These are phyloP conservation scores for Plasmopara viticola DNA, from an alignment of 352 stramenopile genomes.

Conservation along the genomic window DNA sequence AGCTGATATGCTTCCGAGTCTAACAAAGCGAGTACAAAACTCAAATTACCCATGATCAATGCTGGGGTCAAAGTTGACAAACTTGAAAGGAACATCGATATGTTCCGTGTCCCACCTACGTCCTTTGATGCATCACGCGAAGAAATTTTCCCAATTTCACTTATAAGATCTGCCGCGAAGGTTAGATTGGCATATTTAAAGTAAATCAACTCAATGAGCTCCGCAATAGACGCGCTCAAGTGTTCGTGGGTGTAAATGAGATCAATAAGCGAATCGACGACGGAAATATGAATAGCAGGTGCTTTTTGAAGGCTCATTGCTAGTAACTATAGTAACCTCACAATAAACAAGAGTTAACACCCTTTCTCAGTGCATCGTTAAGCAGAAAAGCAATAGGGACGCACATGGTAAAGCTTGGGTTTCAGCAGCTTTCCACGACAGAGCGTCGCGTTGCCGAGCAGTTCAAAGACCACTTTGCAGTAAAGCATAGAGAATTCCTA, in stretches of 20 bases:
- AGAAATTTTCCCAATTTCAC: constrained; percentile 70
- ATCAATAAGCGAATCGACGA: constrained; percentile 66
- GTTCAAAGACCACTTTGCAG: constrained; percentile 57
- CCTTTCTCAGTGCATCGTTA: not conserved
- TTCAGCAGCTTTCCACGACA: constrained; percentile 59
- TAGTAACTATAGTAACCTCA: constrained; percentile 33
- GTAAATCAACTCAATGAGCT: constrained; percentile 58
- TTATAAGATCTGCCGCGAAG: constrained; percentile 69
- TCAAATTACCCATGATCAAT: constrained; percentile 70
- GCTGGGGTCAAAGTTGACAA: constrained; percentile 56
- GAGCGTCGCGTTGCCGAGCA: constrained; percentile 57
- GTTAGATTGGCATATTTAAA: constrained; percentile 53
- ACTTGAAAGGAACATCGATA: constrained; percentile 61
- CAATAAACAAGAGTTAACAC: not conserved
- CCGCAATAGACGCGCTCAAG: constrained; percentile 44
- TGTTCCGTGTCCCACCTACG: constrained; percentile 62
- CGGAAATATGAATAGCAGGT: constrained; percentile 59
- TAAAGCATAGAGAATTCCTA: constrained; percentile 78
- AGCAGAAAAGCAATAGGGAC: constrained; percentile 2
- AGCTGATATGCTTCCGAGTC: constrained; percentile 76
- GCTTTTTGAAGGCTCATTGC: constrained; percentile 51
- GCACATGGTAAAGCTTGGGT: constrained; percentile 61
- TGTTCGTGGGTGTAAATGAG: constrained; percentile 72
- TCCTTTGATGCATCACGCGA: constrained; percentile 66
- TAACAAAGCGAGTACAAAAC: constrained; percentile 65